Conservation (phyloP, 176 grass and related monocot genomes). For the Alopecurus myosuroides region DNA sequence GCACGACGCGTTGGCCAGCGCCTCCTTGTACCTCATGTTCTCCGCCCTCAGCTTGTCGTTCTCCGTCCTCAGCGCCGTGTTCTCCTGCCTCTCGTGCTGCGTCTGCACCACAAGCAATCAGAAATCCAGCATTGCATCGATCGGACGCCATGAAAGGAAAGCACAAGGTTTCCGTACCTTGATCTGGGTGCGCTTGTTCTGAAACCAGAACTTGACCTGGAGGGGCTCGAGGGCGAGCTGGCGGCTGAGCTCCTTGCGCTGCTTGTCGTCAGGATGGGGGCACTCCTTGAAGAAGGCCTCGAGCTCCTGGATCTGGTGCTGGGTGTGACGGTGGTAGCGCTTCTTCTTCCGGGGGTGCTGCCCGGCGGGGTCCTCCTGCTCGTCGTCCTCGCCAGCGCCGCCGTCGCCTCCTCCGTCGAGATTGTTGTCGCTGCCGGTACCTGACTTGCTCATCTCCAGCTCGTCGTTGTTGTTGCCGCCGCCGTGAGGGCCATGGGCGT, state of each 20-base stretch:
- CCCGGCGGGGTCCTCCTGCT: constrained; percentile 62
- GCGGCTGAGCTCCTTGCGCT: constrained; percentile 82
- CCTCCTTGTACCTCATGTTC: constrained; percentile 80
- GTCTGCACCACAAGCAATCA: constrained; percentile 28
- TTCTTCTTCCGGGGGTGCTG: constrained; percentile 85
- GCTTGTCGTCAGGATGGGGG: constrained; percentile 96
- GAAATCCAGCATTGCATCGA: not conserved
- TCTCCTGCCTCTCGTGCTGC: constrained; percentile 82
- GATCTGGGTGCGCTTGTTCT: constrained; percentile 97
- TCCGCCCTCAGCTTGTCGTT: constrained; percentile 81
- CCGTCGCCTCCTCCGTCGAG: constrained; percentile 21
- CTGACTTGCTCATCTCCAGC: constrained; percentile 70
- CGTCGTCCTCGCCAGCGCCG: constrained; percentile 29
- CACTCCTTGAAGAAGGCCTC: constrained; percentile 95
- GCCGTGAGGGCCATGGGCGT: constrained; percentile 29
- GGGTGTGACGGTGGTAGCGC: constrained; percentile 95
- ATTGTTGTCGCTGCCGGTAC: constrained; percentile 65
- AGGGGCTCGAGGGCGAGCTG: constrained; percentile 76
- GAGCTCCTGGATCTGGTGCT: constrained; percentile 90
- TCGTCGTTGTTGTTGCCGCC: constrained; percentile 23
- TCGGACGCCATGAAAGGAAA: not conserved
- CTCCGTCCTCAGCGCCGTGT: constrained; percentile 53
- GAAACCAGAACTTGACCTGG: constrained; percentile 98
- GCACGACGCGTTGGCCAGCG: constrained; percentile 60
- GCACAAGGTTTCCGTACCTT: constrained; percentile 36